Conservation (phyloP, 2,329 filamentous ascomycete genomes). For the Aspergillus pseudoviridinutans region DNA sequence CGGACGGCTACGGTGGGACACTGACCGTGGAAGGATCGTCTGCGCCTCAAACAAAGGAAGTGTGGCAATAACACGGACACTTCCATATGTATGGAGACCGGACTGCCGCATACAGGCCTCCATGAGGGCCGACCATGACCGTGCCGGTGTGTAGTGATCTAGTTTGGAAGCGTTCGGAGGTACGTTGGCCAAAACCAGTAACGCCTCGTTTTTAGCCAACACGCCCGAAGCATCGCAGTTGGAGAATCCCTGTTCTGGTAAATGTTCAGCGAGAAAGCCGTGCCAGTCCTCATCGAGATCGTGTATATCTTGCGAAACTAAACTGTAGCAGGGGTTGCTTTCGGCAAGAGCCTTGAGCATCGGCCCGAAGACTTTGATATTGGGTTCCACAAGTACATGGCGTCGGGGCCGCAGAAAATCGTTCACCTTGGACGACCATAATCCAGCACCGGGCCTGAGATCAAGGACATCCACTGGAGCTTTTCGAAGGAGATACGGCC, state of each 20-base stretch:
- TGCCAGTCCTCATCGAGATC: conserved; percentile 54
- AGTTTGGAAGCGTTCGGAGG: conserved; percentile 50
- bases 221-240: conserved; percentile 38
- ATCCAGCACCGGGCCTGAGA: conserved; percentile 72
- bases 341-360: conserved; percentile 59
- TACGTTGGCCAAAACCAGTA: conserved; percentile 71
- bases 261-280: conserved; percentile 35
- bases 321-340: conserved; percentile 43
- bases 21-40: conserved; percentile 56
- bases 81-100: conserved; percentile 70
- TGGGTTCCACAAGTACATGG: conserved; percentile 79
- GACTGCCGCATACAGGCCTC: conserved; percentile 53
- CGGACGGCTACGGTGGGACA: conserved; percentile 54
- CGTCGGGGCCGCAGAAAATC: conserved; percentile 70
- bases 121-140: conserved; percentile 55
- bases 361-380: conserved; percentile 53
- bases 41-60: conserved; percentile 58
- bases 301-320: conserved; percentile 54
- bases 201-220: conserved; percentile 61
- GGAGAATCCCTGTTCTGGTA: conserved; percentile 50
- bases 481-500: conserved; percentile 64
- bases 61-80: conserved; percentile 76
- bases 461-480: conserved; percentile 81
- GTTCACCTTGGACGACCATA: conserved; percentile 77
- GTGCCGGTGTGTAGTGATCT: conserved; percentile 49